Base-by-base conservation (phyloP, 2,329 filamentous ascomycete species). In the Sclerotiophoma versabilis region DNA sequence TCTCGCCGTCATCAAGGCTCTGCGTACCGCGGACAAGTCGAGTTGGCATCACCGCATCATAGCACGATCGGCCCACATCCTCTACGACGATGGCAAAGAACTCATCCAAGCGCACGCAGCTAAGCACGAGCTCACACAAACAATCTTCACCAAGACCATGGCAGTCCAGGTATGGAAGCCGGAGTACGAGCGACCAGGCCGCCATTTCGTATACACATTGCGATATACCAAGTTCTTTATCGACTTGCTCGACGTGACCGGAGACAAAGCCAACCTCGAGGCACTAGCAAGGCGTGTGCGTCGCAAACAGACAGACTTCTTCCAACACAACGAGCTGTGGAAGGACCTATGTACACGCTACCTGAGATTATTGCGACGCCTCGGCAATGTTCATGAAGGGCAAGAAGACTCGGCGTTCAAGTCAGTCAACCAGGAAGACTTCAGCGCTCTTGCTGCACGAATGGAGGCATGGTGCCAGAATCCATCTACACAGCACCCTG, bases 21-120 rank as follows among this genome's bases (percentile, higher is more conserved):
- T 89, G 47, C 82, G 84, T 49, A 77, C 77, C 29, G 92, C 92
- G 57, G 93, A 97, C 75, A 96, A 96, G 78, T 90, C 91, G 0
- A 93, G 95, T 66, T 97, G 93, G 93, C 93, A 97, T 69, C 93
- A 97, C 72, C 89, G 93, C 17, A 92, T 97, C 77, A 91, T 92
- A 47, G 87, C 89, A 68, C 87, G 92, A 20, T 87, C 84, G 58
- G 87, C 86, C 5, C 82, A 83, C 60, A 80, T 88, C 33, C 76
- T 88, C 6, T 89, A 85, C 61, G 81, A 87, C 52, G 82, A 83
- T 33, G 71, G 76, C 2, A 78, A 79, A 41, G 79, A 80, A 45
- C 74, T 81, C n/a, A 65, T 80, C 61, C 80, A 82, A 10, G 82
- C 82, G 5, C 74, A 82, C 12, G 84, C 83, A 26, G 88, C 90